phyloP scores from a whole-genome alignment of 2,329 filamentous ascomycete species.

The Aspergillus caelatus region DNA sequence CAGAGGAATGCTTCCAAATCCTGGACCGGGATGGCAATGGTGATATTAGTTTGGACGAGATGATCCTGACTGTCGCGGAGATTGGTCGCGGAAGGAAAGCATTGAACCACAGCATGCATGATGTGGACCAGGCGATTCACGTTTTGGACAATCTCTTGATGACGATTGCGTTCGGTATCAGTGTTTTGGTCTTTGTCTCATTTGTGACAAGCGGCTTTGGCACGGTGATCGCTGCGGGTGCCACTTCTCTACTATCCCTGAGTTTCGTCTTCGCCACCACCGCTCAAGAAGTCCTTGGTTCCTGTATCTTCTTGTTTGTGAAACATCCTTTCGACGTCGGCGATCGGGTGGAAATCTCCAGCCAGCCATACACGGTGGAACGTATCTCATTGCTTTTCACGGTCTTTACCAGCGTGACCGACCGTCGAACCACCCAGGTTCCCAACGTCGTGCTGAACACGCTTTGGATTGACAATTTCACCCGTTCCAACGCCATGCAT shows the following conservation, averaged over 20 bases:
- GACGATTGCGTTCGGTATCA: slow-evolving; percentile 76
- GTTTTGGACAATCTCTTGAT: slow-evolving; percentile 87
- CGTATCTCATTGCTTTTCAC: slow-evolving; percentile 93
- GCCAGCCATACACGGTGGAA: slow-evolving; percentile 76
- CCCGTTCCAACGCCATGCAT: slow-evolving; percentile 87
- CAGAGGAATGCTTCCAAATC: slow-evolving; percentile 79
- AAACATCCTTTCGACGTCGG: slow-evolving; percentile 98
- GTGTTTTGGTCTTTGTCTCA: slow-evolving; percentile 83
- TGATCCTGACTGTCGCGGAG: slow-evolving; percentile 84
- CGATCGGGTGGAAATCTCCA: slow-evolving; percentile 81
- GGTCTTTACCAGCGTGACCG: slow-evolving; percentile 81
- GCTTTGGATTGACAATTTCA: slow-evolving; percentile 93
- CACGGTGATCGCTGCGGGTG: slow-evolving; percentile 83
- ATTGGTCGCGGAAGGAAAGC: slow-evolving; percentile 85
- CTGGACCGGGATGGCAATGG: slow-evolving; percentile 89
- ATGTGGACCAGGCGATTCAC: slow-evolving; percentile 90
- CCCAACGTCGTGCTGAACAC: slow-evolving; percentile 92
- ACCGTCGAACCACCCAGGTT: slow-evolving; percentile 77
- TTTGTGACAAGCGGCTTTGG: slow-evolving; percentile 88
- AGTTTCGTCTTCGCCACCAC: slow-evolving; percentile 95
- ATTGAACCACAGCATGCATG: slow-evolving; percentile 91
- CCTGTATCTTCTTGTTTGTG: slow-evolving; percentile 97
- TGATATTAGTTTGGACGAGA: slow-evolving; percentile 93
- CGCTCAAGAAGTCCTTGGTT: slow-evolving; percentile 92
- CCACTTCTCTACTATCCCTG: slow-evolving; percentile 89